Conservation (phyloP, 345 rosid genomes). For the Garcia nutans region DNA sequence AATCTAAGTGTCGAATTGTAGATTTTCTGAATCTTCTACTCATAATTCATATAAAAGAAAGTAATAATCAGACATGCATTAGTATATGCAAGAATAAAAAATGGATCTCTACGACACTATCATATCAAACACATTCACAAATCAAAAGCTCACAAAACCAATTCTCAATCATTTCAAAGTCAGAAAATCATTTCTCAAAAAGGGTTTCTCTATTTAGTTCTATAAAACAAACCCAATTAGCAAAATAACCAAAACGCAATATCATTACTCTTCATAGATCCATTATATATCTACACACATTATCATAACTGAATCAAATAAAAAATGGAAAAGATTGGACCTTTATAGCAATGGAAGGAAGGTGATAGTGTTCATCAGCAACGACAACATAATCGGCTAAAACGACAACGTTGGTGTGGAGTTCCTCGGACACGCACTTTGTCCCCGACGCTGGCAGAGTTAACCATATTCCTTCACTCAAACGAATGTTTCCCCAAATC, state of each 20-base stretch:
- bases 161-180: background rate
- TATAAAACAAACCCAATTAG: background rate
- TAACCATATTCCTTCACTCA: constrained; percentile 66
- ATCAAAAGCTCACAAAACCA: background rate
- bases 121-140: background rate
- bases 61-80: background rate
- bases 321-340: constrained; percentile 24
- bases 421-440: constrained; percentile 93
- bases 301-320: constrained; percentile 3
- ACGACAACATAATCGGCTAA: constrained; percentile 77
- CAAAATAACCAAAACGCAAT: background rate
- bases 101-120: background rate
- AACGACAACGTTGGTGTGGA: constrained; percentile 77
- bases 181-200: background rate
- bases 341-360: constrained; percentile 72
- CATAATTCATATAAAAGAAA: background rate
- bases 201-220: background rate
- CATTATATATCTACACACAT: background rate
- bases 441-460: constrained; percentile 61
- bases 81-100: background rate
- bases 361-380: constrained; percentile 45
- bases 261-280: background rate
- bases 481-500: constrained; percentile 24
- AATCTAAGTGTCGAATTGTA: background rate
- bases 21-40: background rate